These are phyloP conservation scores for Phalaenopsis hybrid DNA, from an alignment of 116 monocot species.

Conservation along the genomic window DNA sequence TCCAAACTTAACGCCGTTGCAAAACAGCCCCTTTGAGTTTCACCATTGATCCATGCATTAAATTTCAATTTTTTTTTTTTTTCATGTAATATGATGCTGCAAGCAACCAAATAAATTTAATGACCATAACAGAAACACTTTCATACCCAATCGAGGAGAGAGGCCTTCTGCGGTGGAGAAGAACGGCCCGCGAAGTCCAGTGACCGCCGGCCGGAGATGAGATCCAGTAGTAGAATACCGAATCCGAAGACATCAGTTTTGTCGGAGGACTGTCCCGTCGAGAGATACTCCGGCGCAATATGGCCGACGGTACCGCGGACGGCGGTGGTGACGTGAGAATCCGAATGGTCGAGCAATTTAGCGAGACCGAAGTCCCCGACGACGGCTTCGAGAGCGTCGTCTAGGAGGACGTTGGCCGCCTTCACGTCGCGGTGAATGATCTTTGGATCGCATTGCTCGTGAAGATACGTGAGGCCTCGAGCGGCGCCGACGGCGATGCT, in stretches of 20 bases:
- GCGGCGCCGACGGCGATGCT: slow-evolving; percentile 69
- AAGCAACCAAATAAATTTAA: too few species aligned
- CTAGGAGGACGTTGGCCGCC: slow-evolving; percentile 70
- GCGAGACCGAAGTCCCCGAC: slow-evolving; percentile 83
- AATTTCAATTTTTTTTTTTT: slow-evolving; percentile 8
- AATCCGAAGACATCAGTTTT: slow-evolving; percentile 86
- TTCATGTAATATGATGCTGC: too few species aligned
- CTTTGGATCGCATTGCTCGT: slow-evolving; percentile 89
- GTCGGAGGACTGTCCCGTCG: slow-evolving; percentile 77
- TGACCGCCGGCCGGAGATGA: slow-evolving; percentile 54
- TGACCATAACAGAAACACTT: too few species aligned
- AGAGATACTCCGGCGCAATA: slow-evolving; percentile 81
- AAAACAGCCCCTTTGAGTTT: too few species aligned
- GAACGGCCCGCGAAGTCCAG: slow-evolving; percentile 40
- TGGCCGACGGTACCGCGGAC: slow-evolving; percentile 83
- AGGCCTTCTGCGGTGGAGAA: slow-evolving; percentile 16
- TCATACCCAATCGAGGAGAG: slow-evolving; percentile 70
- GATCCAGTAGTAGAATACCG: slow-evolving; percentile 66
- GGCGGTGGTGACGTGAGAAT: slow-evolving; percentile 81
- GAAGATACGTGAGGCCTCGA: slow-evolving; percentile 66
- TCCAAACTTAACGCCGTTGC: too few species aligned
- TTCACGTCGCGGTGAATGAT: slow-evolving; percentile 85
- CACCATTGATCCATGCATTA: too few species aligned
- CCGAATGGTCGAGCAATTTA: slow-evolving; percentile 72
- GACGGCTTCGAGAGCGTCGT: slow-evolving; percentile 53